phyloP scores from a whole-genome alignment of 768 basidiomycete genomes.

The Hemileccinum impolitum region DNA sequence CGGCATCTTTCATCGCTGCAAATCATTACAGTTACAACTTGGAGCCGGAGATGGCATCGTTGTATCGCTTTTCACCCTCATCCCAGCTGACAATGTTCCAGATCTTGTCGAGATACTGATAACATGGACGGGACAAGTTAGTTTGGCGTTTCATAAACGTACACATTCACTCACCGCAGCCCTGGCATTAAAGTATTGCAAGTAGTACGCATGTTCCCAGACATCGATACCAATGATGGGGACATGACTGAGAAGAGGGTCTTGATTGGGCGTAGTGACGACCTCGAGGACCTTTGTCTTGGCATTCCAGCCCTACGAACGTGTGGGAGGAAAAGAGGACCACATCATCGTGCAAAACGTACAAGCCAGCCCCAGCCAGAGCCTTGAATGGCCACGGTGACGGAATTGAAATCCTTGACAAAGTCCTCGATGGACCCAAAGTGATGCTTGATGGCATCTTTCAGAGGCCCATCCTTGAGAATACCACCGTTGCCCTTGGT shows the following conservation, averaged over 20 bases:
- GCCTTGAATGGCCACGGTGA: conserved; percentile 85
- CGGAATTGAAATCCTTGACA: conserved; percentile 80
- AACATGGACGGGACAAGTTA: not conserved
- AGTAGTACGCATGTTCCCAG: conserved; percentile 97
- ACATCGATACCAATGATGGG: conserved; percentile 92
- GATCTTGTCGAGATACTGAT: conserved; percentile 71
- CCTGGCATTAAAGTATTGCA: conserved; percentile 97
- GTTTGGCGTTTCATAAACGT: not conserved
- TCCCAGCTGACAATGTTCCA: conserved; percentile 72
- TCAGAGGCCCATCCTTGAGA: conserved; percentile 65
- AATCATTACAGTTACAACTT: conserved; percentile 34
- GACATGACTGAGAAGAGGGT: conserved; percentile 72
- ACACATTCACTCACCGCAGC: conserved; percentile 60
- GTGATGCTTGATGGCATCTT: conserved; percentile 55
- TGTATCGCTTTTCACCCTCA: conserved; percentile 69
- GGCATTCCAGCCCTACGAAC: conserved; percentile 66
- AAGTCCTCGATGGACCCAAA: conserved; percentile 74
- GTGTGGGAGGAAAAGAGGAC: not conserved
- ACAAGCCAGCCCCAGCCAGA: conserved; percentile 98
- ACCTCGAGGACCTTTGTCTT: conserved; percentile 74
- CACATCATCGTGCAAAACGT: conserved; percentile 28
- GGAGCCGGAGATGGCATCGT: conserved; percentile 37
- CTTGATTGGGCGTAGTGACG: conserved; percentile 92
- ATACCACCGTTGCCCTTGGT: conserved; percentile 61
- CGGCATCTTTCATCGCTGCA: not conserved